phyloP scores from a whole-genome alignment of 371 early-diverging fungal species.

The Chytridium lagenaria region DNA sequence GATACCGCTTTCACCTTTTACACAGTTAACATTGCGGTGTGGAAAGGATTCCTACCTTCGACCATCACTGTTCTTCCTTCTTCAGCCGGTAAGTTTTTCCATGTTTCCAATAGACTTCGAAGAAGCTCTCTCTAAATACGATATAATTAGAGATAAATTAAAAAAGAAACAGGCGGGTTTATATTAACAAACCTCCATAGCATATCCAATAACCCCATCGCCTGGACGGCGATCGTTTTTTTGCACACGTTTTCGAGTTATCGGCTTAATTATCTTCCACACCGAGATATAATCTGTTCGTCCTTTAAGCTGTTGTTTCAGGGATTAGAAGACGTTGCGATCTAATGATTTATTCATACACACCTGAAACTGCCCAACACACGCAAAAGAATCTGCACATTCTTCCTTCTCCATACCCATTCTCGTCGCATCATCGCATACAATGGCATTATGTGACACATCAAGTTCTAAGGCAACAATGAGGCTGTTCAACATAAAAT shows the following conservation, averaged over 20 bases:
- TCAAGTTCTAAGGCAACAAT: slow-evolving; percentile 25
- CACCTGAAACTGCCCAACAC: background rate
- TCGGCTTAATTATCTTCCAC: background rate
- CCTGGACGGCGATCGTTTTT: background rate
- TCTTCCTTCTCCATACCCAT: background rate
- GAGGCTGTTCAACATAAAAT: no score
- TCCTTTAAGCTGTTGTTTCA: slow-evolving; percentile 6
- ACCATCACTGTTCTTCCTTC: background rate
- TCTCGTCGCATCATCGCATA: slow-evolving; percentile 35
- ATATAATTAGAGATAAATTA: background rate
- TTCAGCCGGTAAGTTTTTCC: background rate
- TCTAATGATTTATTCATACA: no score
- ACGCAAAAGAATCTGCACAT: background rate
- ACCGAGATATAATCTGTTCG: slow-evolving; percentile 6
- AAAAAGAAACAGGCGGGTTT: no score
- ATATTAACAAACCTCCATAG: background rate
- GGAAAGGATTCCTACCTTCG: background rate
- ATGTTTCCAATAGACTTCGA: background rate
- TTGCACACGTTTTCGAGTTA: background rate
- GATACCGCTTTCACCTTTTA: slow-evolving; percentile 1
- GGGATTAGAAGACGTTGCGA: no score
- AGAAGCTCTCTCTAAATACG: slow-evolving; percentile 7
- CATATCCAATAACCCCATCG: slow-evolving; percentile 3
- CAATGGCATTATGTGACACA: slow-evolving; percentile 26
- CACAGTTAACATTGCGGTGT: background rate